Conservation (phyloP, 2,329 filamentous ascomycete genomes). For the Rhynchosporium agropyri region DNA sequence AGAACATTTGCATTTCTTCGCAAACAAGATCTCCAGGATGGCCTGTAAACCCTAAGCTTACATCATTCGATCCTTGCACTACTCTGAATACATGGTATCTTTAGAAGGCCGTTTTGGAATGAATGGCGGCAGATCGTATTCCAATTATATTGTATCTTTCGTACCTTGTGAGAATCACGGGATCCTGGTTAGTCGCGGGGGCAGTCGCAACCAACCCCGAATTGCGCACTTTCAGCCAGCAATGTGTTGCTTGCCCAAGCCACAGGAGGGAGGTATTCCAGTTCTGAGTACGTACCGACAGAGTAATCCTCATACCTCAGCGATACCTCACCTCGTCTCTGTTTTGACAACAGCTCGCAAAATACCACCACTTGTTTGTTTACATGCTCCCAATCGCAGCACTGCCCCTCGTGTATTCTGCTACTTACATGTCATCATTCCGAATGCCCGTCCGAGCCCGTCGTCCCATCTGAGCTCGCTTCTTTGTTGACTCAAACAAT, state of each 20-base stretch:
- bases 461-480: conserved; percentile 14
- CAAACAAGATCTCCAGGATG: background rate
- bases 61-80: no score
- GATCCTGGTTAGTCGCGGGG: background rate
- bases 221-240: conserved; percentile 11
- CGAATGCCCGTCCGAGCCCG: background rate
- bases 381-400: conserved; percentile 3
- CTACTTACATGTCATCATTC: background rate
- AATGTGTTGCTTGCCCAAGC: background rate
- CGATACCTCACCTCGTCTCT: conserved; percentile 7
- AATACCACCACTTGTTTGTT: background rate
- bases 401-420: conserved; percentile 3
- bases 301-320: background rate
- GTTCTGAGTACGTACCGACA: conserved; percentile 16
- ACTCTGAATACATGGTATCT: no score
- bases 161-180: conserved; percentile 15
- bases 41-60: background rate
- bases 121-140: background rate
- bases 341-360: background rate
- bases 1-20: conserved; percentile 11
- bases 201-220: background rate
- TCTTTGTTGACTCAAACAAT: conserved; percentile 20
- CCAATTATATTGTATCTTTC: background rate
- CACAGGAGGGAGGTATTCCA: conserved; percentile 2
- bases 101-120: background rate